These are phyloP conservation scores for Chaetomium fimeti DNA, from an alignment of 495 filamentous ascomycete genomes.

Conservation along the genomic window DNA sequence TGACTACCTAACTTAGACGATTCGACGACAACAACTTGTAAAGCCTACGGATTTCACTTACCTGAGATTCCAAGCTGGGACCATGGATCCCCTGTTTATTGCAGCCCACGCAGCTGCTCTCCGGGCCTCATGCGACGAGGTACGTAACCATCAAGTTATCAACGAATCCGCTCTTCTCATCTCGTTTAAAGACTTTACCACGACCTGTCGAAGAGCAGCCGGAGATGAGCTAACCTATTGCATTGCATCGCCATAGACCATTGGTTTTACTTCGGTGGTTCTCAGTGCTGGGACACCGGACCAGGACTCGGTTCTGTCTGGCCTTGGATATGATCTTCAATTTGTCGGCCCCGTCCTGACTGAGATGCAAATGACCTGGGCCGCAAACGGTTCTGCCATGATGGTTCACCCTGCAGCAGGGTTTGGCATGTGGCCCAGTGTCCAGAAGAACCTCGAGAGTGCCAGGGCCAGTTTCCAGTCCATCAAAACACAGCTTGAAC, in stretches of 20 bases:
- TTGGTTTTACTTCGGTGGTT: neutral
- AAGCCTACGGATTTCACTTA: too few species aligned
- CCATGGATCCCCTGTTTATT: neutral
- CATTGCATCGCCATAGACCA: neutral
- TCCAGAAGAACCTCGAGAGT: neutral
- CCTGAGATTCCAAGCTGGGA: neutral
- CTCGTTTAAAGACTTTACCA: neutral
- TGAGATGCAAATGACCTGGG: neutral
- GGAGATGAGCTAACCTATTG: neutral
- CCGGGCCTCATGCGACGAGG: neutral
- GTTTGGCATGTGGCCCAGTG: conserved; percentile 6
- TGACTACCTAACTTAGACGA: too few species aligned
- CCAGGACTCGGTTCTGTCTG: neutral
- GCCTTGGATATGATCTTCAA: neutral
- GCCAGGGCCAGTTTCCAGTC: neutral
- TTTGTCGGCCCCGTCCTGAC: neutral
- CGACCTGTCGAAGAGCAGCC: neutral
- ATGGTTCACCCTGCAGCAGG: neutral
- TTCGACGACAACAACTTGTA: too few species aligned
- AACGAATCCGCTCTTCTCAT: neutral
- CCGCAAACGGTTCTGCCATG: neutral
- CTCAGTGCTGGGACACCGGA: neutral
- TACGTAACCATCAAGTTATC: neutral
- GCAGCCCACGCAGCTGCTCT: neutral
- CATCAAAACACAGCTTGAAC: neutral